Base-by-base conservation (phyloP, 108 stramenopile species). In the Pseudonitzschia pungens region DNA sequence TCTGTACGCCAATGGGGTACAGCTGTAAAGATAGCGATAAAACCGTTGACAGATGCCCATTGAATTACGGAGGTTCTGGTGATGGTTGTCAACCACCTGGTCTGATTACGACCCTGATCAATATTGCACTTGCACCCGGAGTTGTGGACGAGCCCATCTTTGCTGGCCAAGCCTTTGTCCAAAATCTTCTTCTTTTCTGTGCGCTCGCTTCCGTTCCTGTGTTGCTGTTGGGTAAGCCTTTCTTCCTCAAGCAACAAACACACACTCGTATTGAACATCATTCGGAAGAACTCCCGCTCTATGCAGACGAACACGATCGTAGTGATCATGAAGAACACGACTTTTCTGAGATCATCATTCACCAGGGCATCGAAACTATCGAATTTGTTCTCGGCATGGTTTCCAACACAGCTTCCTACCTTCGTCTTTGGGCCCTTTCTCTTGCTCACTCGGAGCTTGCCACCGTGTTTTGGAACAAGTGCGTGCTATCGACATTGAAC, bases 331-430 rank as follows among this genome's bases (percentile, higher is more conserved):
- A 95, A 56, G 94, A 92, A 24, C 92, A 95, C 72, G 86, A 88
- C 21, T 91, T 96, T 65, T 95, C 95, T 26, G 98, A 96, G 73
- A 89, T 96, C 54, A 50, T 96, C 58, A 96, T 97, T 69, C 98
- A 96, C 83, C 96, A 98, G 80, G 95, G 91, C 59, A 99, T 99
- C 75, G 99, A 99, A 82, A 99, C 99, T 27, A 99, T 99, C 74
- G 99, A 99, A 77, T 99, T 99, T 67, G 96, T 97, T 57, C 92
- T 99, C 66, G 97, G 97, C 65, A 97, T 97, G 96, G 93, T 99
- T 32, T 96, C 95, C 70, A 97, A 99, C 94, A 99, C 99, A 7
- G 99, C 99, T 22, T 98, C 97, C 0, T 99, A 99, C 92, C 94
- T 99, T 45, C 96, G 99, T 81, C 92, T 99, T 16, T 99, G 99